Percentiles rank a stretch among this genome's conserved stretches.
Evolutionary conservation across 768 basidiomycete genomes (phyloP).

Genomic region (Termitomyces sp.): DNA sequence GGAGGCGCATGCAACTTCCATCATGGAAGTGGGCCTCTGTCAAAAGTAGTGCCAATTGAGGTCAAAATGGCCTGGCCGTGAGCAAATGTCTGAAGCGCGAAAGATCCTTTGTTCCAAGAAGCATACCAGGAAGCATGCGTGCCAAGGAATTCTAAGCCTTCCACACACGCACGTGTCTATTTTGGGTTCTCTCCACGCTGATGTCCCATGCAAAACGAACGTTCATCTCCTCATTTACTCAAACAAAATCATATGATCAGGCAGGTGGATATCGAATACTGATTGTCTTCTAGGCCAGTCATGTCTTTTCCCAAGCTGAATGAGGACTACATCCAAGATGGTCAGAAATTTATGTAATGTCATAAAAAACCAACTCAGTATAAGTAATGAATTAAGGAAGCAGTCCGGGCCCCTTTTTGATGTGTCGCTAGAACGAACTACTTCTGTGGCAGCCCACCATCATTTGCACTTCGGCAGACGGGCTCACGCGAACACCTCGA

Average conservation of each 20-base stretch:
- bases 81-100: not conserved
- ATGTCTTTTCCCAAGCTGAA: not conserved
- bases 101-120: not conserved
- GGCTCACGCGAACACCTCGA: too few species aligned
- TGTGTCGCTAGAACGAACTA: too few species aligned
- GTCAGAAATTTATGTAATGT: not conserved
- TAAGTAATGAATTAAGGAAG: not conserved
- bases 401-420: too few species aligned
- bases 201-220: not conserved
- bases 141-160: not conserved
- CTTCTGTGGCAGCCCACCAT: too few species aligned
- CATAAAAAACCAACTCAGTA: not conserved
- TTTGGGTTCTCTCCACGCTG: not conserved
- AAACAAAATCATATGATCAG: not conserved
- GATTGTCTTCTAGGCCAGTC: not conserved
- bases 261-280: not conserved
- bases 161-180: not conserved
- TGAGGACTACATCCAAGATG: not conserved
- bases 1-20: conserved; percentile 12
- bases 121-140: not conserved
- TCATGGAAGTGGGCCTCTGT: not conserved
- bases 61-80: not conserved
- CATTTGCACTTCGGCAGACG: too few species aligned
- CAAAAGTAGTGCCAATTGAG: not conserved
- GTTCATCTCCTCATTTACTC: not conserved